Evolutionary conservation across 164 flowering plant species (phyloP).

Genomic region (Nymphaea colorata): DNA sequence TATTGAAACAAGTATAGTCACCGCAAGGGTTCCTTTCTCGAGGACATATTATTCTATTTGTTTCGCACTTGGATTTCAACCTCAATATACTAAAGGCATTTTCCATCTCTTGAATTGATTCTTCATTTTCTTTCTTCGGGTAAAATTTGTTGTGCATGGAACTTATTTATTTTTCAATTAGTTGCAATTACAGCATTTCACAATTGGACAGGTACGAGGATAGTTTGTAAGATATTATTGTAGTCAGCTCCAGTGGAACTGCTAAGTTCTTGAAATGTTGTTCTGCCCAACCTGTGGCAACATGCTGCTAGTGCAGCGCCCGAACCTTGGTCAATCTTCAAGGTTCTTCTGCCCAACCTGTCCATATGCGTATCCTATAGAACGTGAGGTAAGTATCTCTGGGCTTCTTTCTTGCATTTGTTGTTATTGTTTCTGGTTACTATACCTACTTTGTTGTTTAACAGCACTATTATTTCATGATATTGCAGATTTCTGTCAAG

Average conservation of each 20-base stretch:
- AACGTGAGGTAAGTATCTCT: constrained; percentile 3
- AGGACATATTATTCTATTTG: no score
- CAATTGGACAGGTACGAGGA: not conserved
- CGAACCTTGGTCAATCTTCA: constrained; percentile 2
- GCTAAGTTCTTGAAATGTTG: constrained; percentile 30
- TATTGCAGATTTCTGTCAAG: not conserved
- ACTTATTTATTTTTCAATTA: no score
- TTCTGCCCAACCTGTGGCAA: constrained; percentile 20
- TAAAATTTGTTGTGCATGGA: not conserved
- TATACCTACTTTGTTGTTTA: not conserved
- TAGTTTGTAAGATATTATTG: no score
- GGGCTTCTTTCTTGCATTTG: not conserved
- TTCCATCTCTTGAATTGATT: no score
- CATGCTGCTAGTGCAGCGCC: constrained; percentile 11
- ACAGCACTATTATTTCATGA: no score
- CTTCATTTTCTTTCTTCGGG: not conserved
- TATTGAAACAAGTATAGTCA: no score
- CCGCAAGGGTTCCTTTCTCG: no score
- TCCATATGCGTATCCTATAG: constrained; percentile 11
- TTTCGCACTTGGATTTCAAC: no score
- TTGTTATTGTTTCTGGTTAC: not conserved
- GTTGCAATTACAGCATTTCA: not conserved
- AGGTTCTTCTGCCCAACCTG: constrained; percentile 17
- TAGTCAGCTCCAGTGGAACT: no score
- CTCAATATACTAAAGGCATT: no score